These are phyloP conservation scores for Aspergillus ochraceoroseus DNA, from an alignment of 2,329 filamentous ascomycete genomes.

Conservation along the genomic window DNA sequence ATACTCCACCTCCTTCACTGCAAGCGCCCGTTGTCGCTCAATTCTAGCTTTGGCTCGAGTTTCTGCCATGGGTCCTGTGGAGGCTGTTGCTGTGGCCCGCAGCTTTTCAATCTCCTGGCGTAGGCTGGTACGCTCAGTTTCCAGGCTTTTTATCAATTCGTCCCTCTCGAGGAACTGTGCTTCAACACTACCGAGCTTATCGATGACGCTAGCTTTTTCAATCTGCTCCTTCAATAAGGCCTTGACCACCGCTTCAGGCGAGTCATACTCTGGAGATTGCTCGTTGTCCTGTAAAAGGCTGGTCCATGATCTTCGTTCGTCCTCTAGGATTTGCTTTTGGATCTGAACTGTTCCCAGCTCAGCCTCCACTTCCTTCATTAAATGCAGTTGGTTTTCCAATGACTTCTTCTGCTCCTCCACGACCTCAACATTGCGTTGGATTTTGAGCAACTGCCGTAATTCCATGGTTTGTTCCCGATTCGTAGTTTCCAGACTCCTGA, in stretches of 20 bases:
- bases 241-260: slow-evolving; percentile 78
- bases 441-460: slow-evolving; percentile 72
- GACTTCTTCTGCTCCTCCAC: slow-evolving; percentile 92
- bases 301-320: slow-evolving; percentile 82
- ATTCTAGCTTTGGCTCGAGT: slow-evolving; percentile 66
- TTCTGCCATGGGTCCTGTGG: slow-evolving; percentile 51
- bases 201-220: slow-evolving; percentile 71
- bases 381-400: slow-evolving; percentile 69
- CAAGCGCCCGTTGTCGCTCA: slow-evolving; percentile 78
- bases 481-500: slow-evolving; percentile 71
- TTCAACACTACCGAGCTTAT: slow-evolving; percentile 72
- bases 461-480: slow-evolving; percentile 77
- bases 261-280: slow-evolving; percentile 68
- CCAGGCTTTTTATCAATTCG: slow-evolving; percentile 64
- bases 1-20: slow-evolving; percentile 89
- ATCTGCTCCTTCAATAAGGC: slow-evolving; percentile 78
- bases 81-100: slow-evolving; percentile 46
- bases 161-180: slow-evolving; percentile 75
- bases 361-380: slow-evolving; percentile 66
- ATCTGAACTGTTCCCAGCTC: slow-evolving; percentile 75
- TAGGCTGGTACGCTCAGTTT: slow-evolving; percentile 63
- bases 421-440: slow-evolving; percentile 82
- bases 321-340: slow-evolving; percentile 79
- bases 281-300: slow-evolving; percentile 71
- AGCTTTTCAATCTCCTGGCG: slow-evolving; percentile 66